phyloP scores from a whole-genome alignment of 2,329 filamentous ascomycete species.

The Leptosphaerulina australis region DNA sequence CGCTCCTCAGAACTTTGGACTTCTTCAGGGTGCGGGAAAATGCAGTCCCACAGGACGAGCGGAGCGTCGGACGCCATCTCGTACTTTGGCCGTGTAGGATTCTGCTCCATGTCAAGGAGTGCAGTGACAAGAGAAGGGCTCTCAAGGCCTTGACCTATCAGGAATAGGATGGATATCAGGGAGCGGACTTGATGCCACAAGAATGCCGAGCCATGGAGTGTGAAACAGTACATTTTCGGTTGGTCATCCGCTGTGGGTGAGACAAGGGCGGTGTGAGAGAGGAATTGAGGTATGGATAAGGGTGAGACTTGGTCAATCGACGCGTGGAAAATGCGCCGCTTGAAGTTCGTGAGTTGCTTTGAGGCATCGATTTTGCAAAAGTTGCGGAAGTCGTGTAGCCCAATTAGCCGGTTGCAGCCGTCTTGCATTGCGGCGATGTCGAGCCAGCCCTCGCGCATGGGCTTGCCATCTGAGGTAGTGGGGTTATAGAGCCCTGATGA shows the following conservation, averaged over 20 bases:
- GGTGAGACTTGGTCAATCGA: conserved; percentile 65
- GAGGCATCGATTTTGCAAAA: conserved; percentile 91
- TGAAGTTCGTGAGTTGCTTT: conserved; percentile 88
- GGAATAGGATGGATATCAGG: conserved; percentile 91
- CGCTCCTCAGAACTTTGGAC: conserved; percentile 47
- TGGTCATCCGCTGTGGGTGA: conserved; percentile 13
- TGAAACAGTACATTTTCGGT: conserved; percentile 82
- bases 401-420: conserved; percentile 80
- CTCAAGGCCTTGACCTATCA: conserved; percentile 88
- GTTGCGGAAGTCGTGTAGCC: conserved; percentile 92
- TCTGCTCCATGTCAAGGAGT: conserved; percentile 73
- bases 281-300: conserved; percentile 34
- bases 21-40: conserved; percentile 68
- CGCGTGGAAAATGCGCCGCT: conserved; percentile 77
- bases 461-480: conserved; percentile 10
- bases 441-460: conserved; percentile 68
- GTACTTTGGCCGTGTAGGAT: conserved; percentile 81
- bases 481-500: conserved; percentile 55
- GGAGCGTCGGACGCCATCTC: conserved; percentile 89
- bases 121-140: conserved; percentile 71
- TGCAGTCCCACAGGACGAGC: conserved; percentile 93
- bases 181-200: conserved; percentile 98
- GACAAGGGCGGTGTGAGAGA: conserved; percentile 37
- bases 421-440: conserved; percentile 85
- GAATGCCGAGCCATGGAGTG: conserved; percentile 88